Conservation (phyloP, 2,329 filamentous ascomycete species). For the Colletotrichum musicola region DNA sequence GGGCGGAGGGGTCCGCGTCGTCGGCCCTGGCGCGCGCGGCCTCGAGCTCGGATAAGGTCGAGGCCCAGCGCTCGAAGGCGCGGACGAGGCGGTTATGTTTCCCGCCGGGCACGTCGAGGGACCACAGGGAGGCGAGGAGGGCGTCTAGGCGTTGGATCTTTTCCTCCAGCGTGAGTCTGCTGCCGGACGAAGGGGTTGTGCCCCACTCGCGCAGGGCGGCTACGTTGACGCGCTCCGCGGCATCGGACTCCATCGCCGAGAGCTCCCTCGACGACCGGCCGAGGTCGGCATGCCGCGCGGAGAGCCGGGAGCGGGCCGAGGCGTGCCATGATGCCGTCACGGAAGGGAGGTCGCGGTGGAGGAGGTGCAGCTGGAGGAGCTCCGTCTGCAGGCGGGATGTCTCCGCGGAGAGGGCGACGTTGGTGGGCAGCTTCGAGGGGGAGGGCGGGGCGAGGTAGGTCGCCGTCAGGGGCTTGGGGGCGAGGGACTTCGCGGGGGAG, state of each 20-base stretch:
- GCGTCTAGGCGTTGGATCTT: constrained; percentile 69
- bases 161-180: constrained; percentile 59
- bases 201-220: constrained; percentile 66
- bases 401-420: constrained; percentile 70
- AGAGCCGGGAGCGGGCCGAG: constrained; percentile 65
- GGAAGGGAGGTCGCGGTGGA: constrained; percentile 67
- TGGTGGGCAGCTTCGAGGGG: constrained; percentile 71
- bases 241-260: constrained; percentile 54
- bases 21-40: constrained; percentile 55
- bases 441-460: constrained; percentile 70
- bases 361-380: constrained; percentile 73
- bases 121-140: constrained; percentile 69
- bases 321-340: constrained; percentile 65
- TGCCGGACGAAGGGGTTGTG: constrained; percentile 39
- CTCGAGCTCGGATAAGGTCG: constrained; percentile 60
- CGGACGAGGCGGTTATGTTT: constrained; percentile 67
- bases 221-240: constrained; percentile 63
- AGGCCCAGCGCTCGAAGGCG: constrained; percentile 72
- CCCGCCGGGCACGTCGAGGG: constrained; percentile 66
- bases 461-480: constrained; percentile 72
- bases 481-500: constrained; percentile 71
- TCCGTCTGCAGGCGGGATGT: constrained; percentile 72
- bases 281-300: constrained; percentile 57
- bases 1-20: constrained; percentile 42
- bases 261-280: constrained; percentile 51